These are phyloP conservation scores for Violaceomyces palustris DNA, from an alignment of 1,284 basidiomycete species.

Conservation along the genomic window DNA sequence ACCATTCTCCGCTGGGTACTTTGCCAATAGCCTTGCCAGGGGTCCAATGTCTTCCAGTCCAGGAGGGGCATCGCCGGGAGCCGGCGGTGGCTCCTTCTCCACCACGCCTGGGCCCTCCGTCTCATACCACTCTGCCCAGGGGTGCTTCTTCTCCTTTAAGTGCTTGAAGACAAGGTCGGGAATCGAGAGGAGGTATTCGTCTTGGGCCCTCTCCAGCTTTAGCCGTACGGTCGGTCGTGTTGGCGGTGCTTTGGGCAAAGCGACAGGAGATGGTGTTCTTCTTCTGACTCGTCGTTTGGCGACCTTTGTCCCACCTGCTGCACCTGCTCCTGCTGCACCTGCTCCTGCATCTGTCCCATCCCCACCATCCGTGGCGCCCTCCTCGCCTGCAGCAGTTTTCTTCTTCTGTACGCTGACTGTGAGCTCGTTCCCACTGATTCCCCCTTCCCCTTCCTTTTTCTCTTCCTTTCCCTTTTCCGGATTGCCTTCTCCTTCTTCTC, in stretches of 20 bases:
- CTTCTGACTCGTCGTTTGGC: background rate
- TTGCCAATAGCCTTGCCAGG: constrained; percentile 35
- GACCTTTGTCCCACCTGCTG: background rate
- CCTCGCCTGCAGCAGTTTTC: constrained; percentile 13
- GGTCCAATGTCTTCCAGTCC: constrained; percentile 29
- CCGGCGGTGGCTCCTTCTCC: constrained; percentile 8
- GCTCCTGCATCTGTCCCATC: constrained; percentile 2
- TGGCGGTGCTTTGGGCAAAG: constrained; percentile 12
- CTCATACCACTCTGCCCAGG: constrained; percentile 46
- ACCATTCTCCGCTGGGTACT: constrained; percentile 16
- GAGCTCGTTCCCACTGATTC: no score
- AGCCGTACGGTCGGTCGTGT: constrained; percentile 20
- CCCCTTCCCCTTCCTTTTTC: constrained; percentile 3
- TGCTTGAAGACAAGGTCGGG: constrained; percentile 35
- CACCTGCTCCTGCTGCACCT: background rate
- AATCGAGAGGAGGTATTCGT: constrained; percentile 42
- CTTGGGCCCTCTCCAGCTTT: constrained; percentile 18
- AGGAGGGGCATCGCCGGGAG: constrained; percentile 6
- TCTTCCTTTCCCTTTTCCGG: constrained; percentile 13
- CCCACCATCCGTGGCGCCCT: constrained; percentile 8
- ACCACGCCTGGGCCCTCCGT: constrained; percentile 11
- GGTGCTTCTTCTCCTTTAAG: constrained; percentile 26
- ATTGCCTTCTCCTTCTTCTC: constrained; percentile 17
- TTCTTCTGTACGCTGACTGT: background rate
- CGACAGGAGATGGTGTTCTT: background rate